Evolutionary conservation across 129 eudicot species (phyloP).

Genomic region (Chrysanthemum makinoi): DNA sequence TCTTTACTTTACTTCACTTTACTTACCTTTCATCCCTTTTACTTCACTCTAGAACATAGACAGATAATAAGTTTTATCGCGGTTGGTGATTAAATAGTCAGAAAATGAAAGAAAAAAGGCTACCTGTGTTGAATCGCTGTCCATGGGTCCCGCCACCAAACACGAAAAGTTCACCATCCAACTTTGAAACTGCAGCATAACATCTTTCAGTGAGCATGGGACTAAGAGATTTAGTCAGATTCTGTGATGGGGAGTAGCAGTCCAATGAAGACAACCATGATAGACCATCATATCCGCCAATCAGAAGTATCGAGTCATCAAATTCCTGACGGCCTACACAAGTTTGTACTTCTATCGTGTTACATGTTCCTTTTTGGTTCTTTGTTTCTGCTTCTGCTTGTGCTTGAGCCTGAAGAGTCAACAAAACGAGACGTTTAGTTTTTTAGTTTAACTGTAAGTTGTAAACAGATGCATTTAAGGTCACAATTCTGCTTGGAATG

Average conservation of each 20-base stretch:
- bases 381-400: conserved; percentile 52
- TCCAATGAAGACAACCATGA: conserved; percentile 59
- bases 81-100: too few relatives aligned
- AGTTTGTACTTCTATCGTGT: conserved; percentile 18
- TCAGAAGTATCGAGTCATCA: conserved; percentile 44
- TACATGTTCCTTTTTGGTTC: conserved; percentile 36
- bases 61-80: too few relatives aligned
- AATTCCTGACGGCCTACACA: conserved; percentile 15
- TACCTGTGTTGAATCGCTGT: conserved; percentile 72
- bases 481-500: neutral
- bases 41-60: too few relatives aligned
- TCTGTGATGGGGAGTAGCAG: conserved; percentile 52
- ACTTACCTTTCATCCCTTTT: too few relatives aligned
- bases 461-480: neutral
- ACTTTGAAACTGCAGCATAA: conserved; percentile 54
- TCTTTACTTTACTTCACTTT: too few relatives aligned
- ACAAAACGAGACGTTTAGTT: neutral
- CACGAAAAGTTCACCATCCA: conserved; percentile 60
- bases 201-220: conserved; percentile 59
- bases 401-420: conserved; percentile 45
- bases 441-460: neutral
- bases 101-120: too few relatives aligned
- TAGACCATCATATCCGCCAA: conserved; percentile 78
- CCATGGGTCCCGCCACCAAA: conserved; percentile 72
- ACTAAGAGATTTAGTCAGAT: conserved; percentile 38